Evolutionary conservation across 202 grass and related monocot genomes (phyloP).

Genomic region (Panicum virgatum): DNA sequence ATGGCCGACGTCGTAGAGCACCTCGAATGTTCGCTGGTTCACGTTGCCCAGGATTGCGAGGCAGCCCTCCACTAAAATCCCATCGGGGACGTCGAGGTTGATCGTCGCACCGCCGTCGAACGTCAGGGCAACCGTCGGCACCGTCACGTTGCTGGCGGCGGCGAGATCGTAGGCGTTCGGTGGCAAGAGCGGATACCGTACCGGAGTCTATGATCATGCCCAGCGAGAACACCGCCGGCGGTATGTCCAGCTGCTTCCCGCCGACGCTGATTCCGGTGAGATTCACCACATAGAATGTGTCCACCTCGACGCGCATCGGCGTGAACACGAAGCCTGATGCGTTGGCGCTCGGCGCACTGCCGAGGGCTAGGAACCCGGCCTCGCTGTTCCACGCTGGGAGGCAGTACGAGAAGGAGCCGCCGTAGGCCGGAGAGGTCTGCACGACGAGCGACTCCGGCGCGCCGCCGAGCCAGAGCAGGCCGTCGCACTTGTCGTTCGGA

Average conservation of each 20-base stretch:
- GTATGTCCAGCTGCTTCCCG: constrained; percentile 36
- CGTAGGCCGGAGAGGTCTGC: constrained; percentile 24
- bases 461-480: constrained; percentile 39
- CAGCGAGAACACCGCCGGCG: not conserved
- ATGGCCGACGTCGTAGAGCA: constrained; percentile 43
- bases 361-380: constrained; percentile 8
- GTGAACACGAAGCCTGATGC: constrained; percentile 33
- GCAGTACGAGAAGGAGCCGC: constrained; percentile 34
- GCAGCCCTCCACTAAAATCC: constrained; percentile 45
- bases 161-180: constrained; percentile 57
- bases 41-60: constrained; percentile 64
- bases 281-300: constrained; percentile 60
- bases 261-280: constrained; percentile 57
- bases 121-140: constrained; percentile 42
- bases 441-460: constrained; percentile 15
- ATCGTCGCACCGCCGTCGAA: constrained; percentile 38
- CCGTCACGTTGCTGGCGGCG: constrained; percentile 16
- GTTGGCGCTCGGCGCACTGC: constrained; percentile 9
- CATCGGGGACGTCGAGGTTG: constrained; percentile 33
- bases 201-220: constrained; percentile 66
- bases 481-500: constrained; percentile 9
- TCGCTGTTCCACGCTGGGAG: constrained; percentile 9
- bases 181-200: constrained; percentile 47
- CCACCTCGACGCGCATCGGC: constrained; percentile 45
- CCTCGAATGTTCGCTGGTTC: constrained; percentile 59